phyloP scores from a whole-genome alignment of 192 early-diverging fungal genomes.

The Phycomyces nitens region DNA sequence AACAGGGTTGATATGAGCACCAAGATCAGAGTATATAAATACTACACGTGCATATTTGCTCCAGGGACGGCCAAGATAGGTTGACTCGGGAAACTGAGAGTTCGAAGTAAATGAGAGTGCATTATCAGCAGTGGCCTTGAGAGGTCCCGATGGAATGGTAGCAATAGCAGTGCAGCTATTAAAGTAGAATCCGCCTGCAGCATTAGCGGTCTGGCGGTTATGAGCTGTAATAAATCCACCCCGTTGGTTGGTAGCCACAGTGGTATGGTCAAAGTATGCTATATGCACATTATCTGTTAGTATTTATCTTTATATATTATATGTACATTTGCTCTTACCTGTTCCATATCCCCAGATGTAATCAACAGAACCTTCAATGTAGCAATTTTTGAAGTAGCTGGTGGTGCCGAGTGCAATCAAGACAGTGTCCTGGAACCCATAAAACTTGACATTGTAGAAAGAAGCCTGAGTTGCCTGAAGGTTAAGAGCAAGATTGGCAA shows the following conservation, averaged over 20 bases:
- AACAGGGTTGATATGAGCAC: constrained; percentile 9
- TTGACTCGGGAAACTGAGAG: no score
- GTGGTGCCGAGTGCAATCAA: constrained; percentile 20
- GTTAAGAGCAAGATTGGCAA: constrained; percentile 15
- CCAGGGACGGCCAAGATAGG: not conserved
- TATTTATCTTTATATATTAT: no score
- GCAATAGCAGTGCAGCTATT: constrained; percentile 11
- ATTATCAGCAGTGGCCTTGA: no score
- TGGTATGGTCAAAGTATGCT: no score
- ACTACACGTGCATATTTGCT: constrained; percentile 16
- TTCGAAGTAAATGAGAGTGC: no score
- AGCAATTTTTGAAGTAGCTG: constrained; percentile 28
- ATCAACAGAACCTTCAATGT: constrained; percentile 35
- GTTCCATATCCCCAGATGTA: constrained; percentile 32
- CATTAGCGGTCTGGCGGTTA: not conserved
- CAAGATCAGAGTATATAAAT: constrained; percentile 9
- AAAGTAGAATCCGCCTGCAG: constrained; percentile 18
- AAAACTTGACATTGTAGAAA: constrained; percentile 17
- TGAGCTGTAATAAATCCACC: constrained; percentile 18
- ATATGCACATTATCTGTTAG: no score
- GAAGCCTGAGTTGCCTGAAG: constrained; percentile 13
- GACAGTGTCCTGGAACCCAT: constrained; percentile 29
- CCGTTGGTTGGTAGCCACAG: not conserved
- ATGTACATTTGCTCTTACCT: constrained; percentile 10
- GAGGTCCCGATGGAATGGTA: constrained; percentile 16